phyloP scores from a whole-genome alignment of 1,139 yeast species.

The Eremothecium coryli region DNA sequence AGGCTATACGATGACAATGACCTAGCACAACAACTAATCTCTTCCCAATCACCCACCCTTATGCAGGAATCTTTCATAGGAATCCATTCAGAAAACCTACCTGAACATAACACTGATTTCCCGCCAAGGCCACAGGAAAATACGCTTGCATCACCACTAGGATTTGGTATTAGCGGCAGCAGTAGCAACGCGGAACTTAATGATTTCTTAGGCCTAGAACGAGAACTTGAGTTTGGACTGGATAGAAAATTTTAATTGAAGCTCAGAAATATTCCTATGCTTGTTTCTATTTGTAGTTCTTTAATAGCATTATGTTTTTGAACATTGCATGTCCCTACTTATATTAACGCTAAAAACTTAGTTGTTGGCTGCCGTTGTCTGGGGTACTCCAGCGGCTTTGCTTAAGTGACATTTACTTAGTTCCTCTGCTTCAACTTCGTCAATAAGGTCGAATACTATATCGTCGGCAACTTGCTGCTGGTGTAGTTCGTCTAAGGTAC shows the following conservation, averaged over 20 bases:
- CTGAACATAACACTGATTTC: slow-evolving; percentile 34
- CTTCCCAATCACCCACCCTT: slow-evolving; percentile 21
- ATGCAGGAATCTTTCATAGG: slow-evolving; percentile 27
- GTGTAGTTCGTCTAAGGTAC: slow-evolving; percentile 53
- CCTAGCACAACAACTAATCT: slow-evolving; percentile 18
- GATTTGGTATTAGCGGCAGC: slow-evolving; percentile 11
- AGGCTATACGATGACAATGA: slow-evolving; percentile 13
- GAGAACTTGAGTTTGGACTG: slow-evolving; percentile 50
- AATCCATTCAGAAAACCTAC: slow-evolving; percentile 33
- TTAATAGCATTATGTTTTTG: too few species aligned
- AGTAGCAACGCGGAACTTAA: slow-evolving; percentile 19
- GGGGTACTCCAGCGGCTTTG: too few species aligned
- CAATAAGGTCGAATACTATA: slow-evolving; percentile 71
- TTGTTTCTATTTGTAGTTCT: too few species aligned
- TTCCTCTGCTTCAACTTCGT: slow-evolving; percentile 67
- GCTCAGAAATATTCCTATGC: too few species aligned
- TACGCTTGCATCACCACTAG: slow-evolving; percentile 21
- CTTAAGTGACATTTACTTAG: not conserved
- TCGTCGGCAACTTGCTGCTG: slow-evolving; percentile 72
- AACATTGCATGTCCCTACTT: too few species aligned
- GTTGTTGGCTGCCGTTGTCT: too few species aligned
- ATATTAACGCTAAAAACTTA: too few species aligned
- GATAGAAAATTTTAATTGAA: slow-evolving; percentile 35
- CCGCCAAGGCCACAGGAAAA: slow-evolving; percentile 38
- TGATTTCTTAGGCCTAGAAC: slow-evolving; percentile 41